Conservation (phyloP, 1,284 basidiomycete genomes). For the Trichosporon faecale region DNA sequence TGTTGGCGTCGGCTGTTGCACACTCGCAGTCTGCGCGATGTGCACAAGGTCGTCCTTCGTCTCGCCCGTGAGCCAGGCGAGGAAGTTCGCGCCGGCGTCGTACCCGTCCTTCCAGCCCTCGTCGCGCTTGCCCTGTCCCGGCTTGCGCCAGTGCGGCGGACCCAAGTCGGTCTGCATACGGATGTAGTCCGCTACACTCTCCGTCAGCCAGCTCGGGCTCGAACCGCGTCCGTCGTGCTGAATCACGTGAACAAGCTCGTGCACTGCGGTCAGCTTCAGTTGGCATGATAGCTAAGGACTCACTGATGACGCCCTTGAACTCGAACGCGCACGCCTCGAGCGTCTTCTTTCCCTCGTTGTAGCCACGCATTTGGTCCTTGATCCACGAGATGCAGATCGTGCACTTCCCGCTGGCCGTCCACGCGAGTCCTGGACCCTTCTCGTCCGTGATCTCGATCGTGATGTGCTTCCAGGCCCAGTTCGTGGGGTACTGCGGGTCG, state of each 20-base stretch:
- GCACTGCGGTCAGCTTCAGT: slow-evolving; percentile 24
- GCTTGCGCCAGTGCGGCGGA: slow-evolving; percentile 37
- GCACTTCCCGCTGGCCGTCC: slow-evolving; percentile 33
- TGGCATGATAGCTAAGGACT: slow-evolving; percentile 2
- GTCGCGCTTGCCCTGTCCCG: slow-evolving; percentile 29
- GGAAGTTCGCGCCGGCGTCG: slow-evolving; percentile 38
- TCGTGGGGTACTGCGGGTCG: slow-evolving; percentile 5
- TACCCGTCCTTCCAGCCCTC: slow-evolving; percentile 40
- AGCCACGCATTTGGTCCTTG: slow-evolving; percentile 25
- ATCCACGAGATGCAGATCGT: slow-evolving; percentile 36
- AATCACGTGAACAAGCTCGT: slow-evolving; percentile 38
- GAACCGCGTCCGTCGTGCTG: slow-evolving; percentile 33
- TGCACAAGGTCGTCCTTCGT: slow-evolving; percentile 18
- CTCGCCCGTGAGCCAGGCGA: slow-evolving; percentile 33
- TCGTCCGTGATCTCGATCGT: slow-evolving; percentile 31
- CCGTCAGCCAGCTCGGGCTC: slow-evolving; percentile 36
- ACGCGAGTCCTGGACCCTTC: slow-evolving; percentile 31
- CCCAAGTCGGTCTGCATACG: slow-evolving; percentile 32
- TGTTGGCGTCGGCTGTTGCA: slow-evolving; percentile 10
- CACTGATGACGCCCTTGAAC: slow-evolving; percentile 45
- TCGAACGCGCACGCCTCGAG: slow-evolving; percentile 34
- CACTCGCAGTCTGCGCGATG: not conserved
- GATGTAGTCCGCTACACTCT: slow-evolving; percentile 37
- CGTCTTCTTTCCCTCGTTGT: slow-evolving; percentile 24
- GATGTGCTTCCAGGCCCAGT: slow-evolving; percentile 33